A percentile compares a stretch with the other conserved stretches of the same genome.
Evolutionary conservation across 2,329 filamentous ascomycete species (phyloP).

Genomic region (Aureobasidium sp.): DNA sequence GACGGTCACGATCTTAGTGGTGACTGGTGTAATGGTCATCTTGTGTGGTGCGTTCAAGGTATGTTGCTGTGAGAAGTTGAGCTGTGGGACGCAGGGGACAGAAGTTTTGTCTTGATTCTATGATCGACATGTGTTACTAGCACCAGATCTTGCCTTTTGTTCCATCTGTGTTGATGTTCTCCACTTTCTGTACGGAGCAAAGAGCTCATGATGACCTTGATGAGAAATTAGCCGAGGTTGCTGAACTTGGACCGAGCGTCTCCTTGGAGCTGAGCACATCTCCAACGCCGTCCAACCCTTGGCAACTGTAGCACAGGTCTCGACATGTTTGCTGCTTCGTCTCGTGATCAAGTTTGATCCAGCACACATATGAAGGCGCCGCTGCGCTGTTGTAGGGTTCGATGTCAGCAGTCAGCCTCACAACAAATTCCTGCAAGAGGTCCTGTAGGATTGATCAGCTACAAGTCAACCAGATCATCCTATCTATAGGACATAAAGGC

Average conservation of each 20-base stretch:
- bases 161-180: background rate
- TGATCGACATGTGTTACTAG: background rate
- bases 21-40: constrained; percentile 12
- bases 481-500: background rate
- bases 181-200: background rate
- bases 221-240: background rate
- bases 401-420: background rate
- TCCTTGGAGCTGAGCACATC: background rate
- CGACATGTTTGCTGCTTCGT: background rate
- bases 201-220: background rate
- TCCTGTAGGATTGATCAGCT: background rate
- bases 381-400: background rate
- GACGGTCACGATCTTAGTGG: constrained; percentile 33
- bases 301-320: background rate
- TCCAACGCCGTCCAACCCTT: background rate
- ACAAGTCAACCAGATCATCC: background rate
- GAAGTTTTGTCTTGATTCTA: background rate
- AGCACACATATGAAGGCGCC: background rate
- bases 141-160: background rate
- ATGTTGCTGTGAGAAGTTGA: background rate
- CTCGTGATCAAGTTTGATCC: background rate
- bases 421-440: background rate
- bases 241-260: background rate
- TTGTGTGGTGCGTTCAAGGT: background rate
- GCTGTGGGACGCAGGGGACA: background rate